Evolutionary conservation across 805 yeast genomes (phyloP).

Genomic region (Candida sanyiensis): DNA sequence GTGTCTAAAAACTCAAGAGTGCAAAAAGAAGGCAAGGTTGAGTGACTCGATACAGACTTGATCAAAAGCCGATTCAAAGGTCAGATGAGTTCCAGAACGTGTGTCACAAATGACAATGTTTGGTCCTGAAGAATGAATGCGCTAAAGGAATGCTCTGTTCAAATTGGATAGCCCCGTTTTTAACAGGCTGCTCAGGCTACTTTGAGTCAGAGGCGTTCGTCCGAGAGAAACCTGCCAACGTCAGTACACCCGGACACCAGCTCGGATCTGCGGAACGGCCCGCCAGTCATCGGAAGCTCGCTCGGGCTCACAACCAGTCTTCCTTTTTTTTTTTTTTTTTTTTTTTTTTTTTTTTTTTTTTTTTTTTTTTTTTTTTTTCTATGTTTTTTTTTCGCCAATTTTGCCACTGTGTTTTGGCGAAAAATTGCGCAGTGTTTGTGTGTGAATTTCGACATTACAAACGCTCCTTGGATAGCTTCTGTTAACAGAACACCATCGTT

Average conservation of each 20-base stretch:
- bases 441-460: slow-evolving; percentile 1
- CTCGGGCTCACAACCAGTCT: neutral
- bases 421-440: neutral
- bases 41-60: no score
- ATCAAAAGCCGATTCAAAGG: no score
- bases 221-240: neutral
- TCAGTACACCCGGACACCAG: neutral
- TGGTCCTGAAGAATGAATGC: no score
- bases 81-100: no score
- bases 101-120: no score
- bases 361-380: neutral
- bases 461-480: neutral
- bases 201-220: slow-evolving; percentile 1
- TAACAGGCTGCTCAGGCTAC: no score
- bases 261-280: neutral
- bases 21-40: no score
- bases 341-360: neutral
- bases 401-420: neutral
- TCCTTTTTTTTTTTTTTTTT: no score
- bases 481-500: neutral
- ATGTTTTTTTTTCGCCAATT: neutral
- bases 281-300: neutral
- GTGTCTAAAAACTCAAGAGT: no score
- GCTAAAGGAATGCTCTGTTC: no score
- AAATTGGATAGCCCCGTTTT: no score